Conservation (phyloP, 345 rosid genomes). For the Bruguiera sexangula region DNA sequence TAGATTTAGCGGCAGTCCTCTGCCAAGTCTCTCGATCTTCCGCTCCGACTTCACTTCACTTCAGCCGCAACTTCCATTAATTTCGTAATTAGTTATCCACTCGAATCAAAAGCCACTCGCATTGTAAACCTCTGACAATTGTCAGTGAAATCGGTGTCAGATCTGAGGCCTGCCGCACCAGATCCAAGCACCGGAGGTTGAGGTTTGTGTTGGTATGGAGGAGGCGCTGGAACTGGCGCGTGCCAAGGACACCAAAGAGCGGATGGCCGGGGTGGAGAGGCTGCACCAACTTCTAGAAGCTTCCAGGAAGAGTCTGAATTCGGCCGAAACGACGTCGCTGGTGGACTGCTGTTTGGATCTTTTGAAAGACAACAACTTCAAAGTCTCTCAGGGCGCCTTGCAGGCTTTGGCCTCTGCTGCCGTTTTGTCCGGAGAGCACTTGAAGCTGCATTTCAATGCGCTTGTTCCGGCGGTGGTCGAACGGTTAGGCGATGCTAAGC, state of each 20-base stretch:
- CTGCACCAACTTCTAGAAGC: conserved; percentile 89
- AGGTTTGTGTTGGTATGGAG: conserved; percentile 49
- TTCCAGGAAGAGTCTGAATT: conserved; percentile 65
- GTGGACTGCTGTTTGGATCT: conserved; percentile 98
- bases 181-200: neutral
- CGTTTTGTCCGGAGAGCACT: conserved; percentile 88
- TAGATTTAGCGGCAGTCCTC: too few relatives aligned
- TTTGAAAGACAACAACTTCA: conserved; percentile 88
- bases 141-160: conserved; percentile 19
- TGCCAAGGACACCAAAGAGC: conserved; percentile 97
- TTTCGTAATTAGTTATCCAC: too few relatives aligned
- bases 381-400: conserved; percentile 90
- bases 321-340: conserved; percentile 72
- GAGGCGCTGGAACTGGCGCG: conserved; percentile 96
- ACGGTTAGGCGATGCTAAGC: conserved; percentile 84
- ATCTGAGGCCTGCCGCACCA: conserved; percentile 33
- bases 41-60: too few relatives aligned
- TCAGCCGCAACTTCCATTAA: too few relatives aligned
- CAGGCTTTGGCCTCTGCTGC: conserved; percentile 98
- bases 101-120: neutral
- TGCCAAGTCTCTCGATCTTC: too few relatives aligned
- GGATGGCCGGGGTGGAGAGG: conserved; percentile 99
- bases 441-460: conserved; percentile 90
- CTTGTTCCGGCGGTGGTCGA: conserved; percentile 94
- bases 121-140: conserved; percentile 27